Conservation (phyloP, 179 eudicot species). For the Silene vulgaris region DNA sequence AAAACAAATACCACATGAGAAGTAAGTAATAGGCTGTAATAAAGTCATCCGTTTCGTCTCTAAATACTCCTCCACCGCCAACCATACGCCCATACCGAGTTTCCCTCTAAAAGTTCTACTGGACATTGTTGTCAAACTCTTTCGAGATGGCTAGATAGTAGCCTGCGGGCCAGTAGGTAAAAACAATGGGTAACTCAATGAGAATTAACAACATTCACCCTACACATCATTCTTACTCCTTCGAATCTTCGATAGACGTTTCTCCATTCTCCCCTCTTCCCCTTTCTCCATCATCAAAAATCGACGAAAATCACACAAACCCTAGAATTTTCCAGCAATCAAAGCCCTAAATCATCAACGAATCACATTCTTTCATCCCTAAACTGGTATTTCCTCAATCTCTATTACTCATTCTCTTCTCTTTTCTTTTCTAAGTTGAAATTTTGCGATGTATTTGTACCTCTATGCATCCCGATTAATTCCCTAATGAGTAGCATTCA, state of each 20-base stretch:
- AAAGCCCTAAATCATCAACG: not conserved
- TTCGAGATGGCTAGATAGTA: no score
- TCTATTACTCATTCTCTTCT: not conserved
- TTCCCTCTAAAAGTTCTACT: no score
- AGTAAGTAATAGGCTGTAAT: no score
- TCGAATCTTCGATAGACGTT: not conserved
- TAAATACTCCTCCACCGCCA: no score
- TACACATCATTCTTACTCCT: not conserved
- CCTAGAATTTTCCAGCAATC: not conserved
- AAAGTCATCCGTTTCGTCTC: no score
- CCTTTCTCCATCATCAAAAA: not conserved
- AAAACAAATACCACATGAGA: no score
- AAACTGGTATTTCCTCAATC: not conserved
- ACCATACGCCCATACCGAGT: no score
- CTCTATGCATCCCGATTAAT: not conserved
- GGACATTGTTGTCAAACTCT: no score
- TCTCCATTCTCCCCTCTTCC: not conserved
- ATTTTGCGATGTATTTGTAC: not conserved
- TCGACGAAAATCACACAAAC: not conserved
- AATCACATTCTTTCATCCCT: not conserved
- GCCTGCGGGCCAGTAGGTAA: no score
- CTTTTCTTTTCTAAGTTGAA: no score
- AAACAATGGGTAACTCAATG: no score
- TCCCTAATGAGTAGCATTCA: not conserved
- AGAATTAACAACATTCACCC: no score